Evolutionary conservation across 352 stramenopile genomes (phyloP).

Genomic region (Globisporangium okanoganense): DNA sequence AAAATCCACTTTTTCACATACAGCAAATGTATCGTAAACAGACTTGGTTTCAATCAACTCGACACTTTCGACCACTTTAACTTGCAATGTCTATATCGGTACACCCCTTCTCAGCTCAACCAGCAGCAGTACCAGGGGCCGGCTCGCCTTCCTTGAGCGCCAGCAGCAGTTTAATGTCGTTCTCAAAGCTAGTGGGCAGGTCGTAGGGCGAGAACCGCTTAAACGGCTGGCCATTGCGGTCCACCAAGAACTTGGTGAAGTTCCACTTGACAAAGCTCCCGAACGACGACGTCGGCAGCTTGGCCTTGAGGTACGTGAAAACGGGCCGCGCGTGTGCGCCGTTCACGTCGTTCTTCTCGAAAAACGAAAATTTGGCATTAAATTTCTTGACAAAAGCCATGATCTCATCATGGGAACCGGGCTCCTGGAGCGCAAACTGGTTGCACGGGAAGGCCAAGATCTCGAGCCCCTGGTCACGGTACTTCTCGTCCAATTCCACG

Average conservation of each 20-base stretch:
- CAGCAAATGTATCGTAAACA: no score
- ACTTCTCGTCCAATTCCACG: constrained; percentile 10
- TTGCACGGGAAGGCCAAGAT: constrained; percentile 49
- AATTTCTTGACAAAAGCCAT: constrained; percentile 40
- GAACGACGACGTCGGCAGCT: not conserved
- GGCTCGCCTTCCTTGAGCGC: not conserved
- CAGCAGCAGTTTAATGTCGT: constrained; percentile 76
- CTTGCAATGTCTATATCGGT: no score
- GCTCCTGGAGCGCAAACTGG: constrained; percentile 50
- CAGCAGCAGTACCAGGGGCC: no score
- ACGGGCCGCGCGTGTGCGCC: constrained; percentile 22
- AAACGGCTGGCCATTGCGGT: constrained; percentile 65
- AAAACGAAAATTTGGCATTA: constrained; percentile 38
- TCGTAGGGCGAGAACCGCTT: constrained; percentile 74
- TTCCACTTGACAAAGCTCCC: constrained; percentile 41
- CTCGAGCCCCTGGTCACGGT: constrained; percentile 27
- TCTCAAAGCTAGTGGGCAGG: constrained; percentile 63
- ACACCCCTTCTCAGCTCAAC: no score
- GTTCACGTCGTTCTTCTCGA: constrained; percentile 58
- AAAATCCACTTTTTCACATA: no score
- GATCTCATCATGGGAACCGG: constrained; percentile 43
- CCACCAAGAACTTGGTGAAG: constrained; percentile 90
- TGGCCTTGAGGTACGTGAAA: constrained; percentile 29
- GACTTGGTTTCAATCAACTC: no score
- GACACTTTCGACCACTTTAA: no score